A percentile compares a stretch with the other conserved stretches of the same genome.
These are phyloP conservation scores for Beauveria asiatica DNA, from an alignment of 2,329 filamentous ascomycete genomes.

Conservation along the genomic window DNA sequence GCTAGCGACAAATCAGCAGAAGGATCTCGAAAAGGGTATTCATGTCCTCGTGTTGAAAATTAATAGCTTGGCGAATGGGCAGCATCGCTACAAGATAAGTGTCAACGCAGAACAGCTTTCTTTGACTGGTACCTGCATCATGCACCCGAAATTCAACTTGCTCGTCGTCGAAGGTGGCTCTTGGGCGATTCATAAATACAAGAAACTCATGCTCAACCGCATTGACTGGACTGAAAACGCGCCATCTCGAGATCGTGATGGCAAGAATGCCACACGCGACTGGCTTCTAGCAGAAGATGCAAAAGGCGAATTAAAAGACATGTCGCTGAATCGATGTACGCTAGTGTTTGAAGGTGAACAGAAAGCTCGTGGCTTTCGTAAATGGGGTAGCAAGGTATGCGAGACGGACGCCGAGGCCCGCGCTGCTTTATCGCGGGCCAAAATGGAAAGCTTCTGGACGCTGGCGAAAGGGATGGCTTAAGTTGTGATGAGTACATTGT, in stretches of 20 bases:
- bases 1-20: conserved; percentile 70
- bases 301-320: conserved; percentile 68
- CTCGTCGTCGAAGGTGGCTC: conserved; percentile 87
- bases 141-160: conserved; percentile 82
- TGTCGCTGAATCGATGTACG: conserved; percentile 71
- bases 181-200: conserved; percentile 75
- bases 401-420: conserved; percentile 86
- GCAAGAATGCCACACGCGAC: conserved; percentile 52
- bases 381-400: conserved; percentile 84
- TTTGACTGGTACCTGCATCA: conserved; percentile 82
- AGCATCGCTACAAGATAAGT: conserved; percentile 87
- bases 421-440: conserved; percentile 67
- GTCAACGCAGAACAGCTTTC: conserved; percentile 85
- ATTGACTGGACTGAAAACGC: conserved; percentile 93
- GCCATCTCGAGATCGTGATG: conserved; percentile 53
- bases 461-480: conserved; percentile 57
- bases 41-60: conserved; percentile 84
- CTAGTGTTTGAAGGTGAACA: conserved; percentile 88
- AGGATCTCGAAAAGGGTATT: conserved; percentile 80
- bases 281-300: conserved; percentile 79
- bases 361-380: conserved; percentile 71
- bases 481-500: not conserved
- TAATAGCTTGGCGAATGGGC: conserved; percentile 78
- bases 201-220: conserved; percentile 86
- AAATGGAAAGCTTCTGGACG: conserved; percentile 95